phyloP scores from a whole-genome alignment of 495 filamentous ascomycete genomes.

The Aspergillus carlsbadensis region DNA sequence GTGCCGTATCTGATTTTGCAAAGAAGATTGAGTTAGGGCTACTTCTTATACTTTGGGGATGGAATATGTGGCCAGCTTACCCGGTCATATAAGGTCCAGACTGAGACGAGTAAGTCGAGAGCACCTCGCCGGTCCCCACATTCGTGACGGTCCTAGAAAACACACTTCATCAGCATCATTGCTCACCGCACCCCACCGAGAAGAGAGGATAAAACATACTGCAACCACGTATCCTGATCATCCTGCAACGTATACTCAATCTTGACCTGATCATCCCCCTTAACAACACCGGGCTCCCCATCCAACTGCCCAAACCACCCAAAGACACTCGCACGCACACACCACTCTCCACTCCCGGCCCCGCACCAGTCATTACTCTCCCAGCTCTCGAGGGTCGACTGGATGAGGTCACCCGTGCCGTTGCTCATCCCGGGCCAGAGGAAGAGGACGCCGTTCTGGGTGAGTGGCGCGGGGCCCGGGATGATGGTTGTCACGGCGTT shows the following conservation, averaged over 20 bases:
- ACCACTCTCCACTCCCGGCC: slow-evolving; percentile 35
- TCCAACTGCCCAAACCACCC: slow-evolving; percentile 38
- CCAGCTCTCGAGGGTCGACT: slow-evolving; percentile 39
- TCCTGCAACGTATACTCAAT: slow-evolving; percentile 35
- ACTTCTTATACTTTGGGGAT: no score
- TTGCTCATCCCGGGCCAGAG: slow-evolving; percentile 48
- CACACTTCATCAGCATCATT: background rate
- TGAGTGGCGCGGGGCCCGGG: slow-evolving; percentile 34
- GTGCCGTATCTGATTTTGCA: slow-evolving; percentile 39
- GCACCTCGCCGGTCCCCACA: slow-evolving; percentile 27
- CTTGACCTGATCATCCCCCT: slow-evolving; percentile 29
- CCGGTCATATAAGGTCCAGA: slow-evolving; percentile 39
- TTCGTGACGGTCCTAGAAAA: slow-evolving; percentile 31
- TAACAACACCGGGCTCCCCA: slow-evolving; percentile 28
- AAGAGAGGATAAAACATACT: no score
- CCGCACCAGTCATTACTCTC: slow-evolving; percentile 35
- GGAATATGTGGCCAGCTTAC: no score
- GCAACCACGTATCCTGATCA: slow-evolving; percentile 34
- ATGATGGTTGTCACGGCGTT: slow-evolving; percentile 43
- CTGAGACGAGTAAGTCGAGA: slow-evolving; percentile 29
- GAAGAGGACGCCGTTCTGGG: slow-evolving; percentile 39
- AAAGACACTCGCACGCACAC: slow-evolving; percentile 41
- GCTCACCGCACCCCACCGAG: background rate
- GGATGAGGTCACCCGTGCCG: slow-evolving; percentile 42
- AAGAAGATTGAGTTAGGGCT: no score